Evolutionary conservation across 2,329 filamentous ascomycete species (phyloP).

Genomic region (Fusarium burgessii): DNA sequence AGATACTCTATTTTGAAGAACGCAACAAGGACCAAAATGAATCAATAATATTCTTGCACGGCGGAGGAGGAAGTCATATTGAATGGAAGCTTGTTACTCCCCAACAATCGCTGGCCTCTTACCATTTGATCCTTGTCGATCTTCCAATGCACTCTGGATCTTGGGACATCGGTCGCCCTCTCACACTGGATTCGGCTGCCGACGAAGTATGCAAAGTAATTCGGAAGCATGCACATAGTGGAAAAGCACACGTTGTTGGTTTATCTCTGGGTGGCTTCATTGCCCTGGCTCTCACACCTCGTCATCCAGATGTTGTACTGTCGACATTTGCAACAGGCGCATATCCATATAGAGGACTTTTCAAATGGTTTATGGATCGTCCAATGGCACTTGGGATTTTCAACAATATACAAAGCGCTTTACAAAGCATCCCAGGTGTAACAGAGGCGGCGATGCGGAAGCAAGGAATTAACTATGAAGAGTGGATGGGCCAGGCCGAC

Average conservation of each 20-base stretch:
- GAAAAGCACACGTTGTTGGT: constrained; percentile 56
- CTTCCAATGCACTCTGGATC: constrained; percentile 30
- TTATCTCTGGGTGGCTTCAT: constrained; percentile 48
- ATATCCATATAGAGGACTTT: constrained; percentile 18
- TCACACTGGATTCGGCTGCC: background rate
- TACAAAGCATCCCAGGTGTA: constrained; percentile 7
- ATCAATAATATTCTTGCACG: constrained; percentile 17
- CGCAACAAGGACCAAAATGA: background rate
- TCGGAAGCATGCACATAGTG: constrained; percentile 48
- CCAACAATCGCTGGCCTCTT: background rate
- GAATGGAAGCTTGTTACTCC: constrained; percentile 18
- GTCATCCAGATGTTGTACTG: background rate
- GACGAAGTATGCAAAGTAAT: constrained; percentile 50
- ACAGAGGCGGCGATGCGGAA: background rate
- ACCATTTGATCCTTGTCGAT: constrained; percentile 27
- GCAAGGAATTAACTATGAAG: constrained; percentile 30
- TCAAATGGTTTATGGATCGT: constrained; percentile 24
- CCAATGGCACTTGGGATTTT: constrained; percentile 4
- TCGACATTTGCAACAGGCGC: constrained; percentile 21
- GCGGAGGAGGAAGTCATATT: constrained; percentile 11
- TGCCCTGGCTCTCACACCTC: constrained; percentile 9
- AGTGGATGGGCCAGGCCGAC: constrained; percentile 10
- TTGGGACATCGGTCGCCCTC: background rate
- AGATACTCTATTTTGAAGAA: background rate
- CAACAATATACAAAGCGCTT: background rate